Base-by-base conservation (phyloP, 139 green algal genomes). In the Tetradesmus lagerheimii region DNA sequence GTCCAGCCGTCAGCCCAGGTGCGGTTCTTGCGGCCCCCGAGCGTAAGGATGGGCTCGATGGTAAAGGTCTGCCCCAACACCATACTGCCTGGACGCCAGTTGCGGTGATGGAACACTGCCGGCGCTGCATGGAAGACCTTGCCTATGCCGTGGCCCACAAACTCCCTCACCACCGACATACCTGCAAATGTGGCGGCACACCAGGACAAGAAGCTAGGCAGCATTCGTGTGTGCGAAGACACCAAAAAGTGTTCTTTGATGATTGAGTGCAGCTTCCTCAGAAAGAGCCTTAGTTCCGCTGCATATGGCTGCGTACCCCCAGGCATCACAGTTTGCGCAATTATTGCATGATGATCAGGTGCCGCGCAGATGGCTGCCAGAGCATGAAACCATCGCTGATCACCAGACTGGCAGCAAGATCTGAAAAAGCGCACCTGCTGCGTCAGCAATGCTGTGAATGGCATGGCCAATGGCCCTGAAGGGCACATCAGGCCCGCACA, bases 1-100 rank as follows among this genome's bases (percentile, higher is more conserved):
- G 98, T 99, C 98, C 98, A 99, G 25, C 96, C 90, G 90, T 99
- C 98, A 14, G 94, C 88, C 98, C 97, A 99, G 29, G 94, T 25
- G 96, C 96, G 34, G 93, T 93, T 81, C 39, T 47, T 38, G 78
- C 80, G 25, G 29, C 39, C 66, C 9, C 87, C 88, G 3, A 91
- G 45, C 5, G 64, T 88, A 4, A 99, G 93, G 92, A 99, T 99
- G 34, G 98, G 98, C 93, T 99, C 98, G 31, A 99, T 99, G 0
- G 98, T 99, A 94, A 99, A 99, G 0, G 97, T 99, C 94, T 98
- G 95, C 8, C 96, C 93, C 50, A 91, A 39, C 83, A 95, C 77
- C 93, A 95, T 96, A 25, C 77, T 37, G 4, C 94, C 95, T 14
- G 84, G 89, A 62, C 96, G 87, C 38, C 90, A 94, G 91, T 99